A percentile compares a stretch with the other conserved stretches of the same genome.
Evolutionary conservation across 2,329 filamentous ascomycete genomes (phyloP).

Genomic region (Monosporascus sp.): DNA sequence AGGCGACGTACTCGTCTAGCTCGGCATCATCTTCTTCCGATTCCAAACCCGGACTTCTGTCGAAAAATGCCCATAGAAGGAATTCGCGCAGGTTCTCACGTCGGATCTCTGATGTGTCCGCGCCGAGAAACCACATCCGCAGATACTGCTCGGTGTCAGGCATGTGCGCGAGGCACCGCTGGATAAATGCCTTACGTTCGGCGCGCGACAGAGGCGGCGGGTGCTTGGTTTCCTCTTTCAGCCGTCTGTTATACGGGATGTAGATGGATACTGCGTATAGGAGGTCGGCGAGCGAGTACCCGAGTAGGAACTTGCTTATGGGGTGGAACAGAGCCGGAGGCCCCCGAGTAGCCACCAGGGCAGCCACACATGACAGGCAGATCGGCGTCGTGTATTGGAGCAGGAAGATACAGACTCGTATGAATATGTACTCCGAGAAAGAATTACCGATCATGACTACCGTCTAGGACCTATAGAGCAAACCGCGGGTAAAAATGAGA

Average conservation of each 20-base stretch:
- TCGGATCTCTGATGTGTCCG: conserved; percentile 50
- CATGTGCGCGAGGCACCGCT: conserved; percentile 49
- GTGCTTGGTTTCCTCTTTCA: conserved; percentile 34
- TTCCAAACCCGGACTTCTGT: conserved; percentile 27
- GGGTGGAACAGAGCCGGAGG: conserved; percentile 9
- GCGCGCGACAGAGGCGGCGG: conserved; percentile 36
- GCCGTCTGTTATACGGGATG: conserved; percentile 34
- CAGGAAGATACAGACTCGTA: conserved; percentile 38
- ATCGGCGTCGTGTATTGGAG: conserved; percentile 40
- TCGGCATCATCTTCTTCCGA: conserved; percentile 32
- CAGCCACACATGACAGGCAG: conserved; percentile 27
- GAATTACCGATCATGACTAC: conserved; percentile 27
- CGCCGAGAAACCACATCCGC: conserved; percentile 61
- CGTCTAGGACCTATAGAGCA: too few relatives aligned
- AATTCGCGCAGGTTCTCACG: conserved; percentile 66
- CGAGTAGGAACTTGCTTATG: conserved; percentile 16
- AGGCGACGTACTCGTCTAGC: conserved; percentile 41
- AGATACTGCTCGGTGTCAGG: conserved; percentile 53
- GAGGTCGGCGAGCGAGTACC: conserved; percentile 33
- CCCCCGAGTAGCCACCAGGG: conserved; percentile 17
- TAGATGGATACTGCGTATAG: conserved; percentile 39
- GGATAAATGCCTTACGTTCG: conserved; percentile 51
- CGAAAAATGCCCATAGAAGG: conserved; percentile 63
- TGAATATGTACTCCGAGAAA: conserved; percentile 35
- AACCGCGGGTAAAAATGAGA: too few relatives aligned